Percentiles rank a stretch among this genome's conserved stretches.
These are phyloP conservation scores for Penicillium chermesinum DNA, from an alignment of 495 filamentous ascomycete species.

Conservation along the genomic window DNA sequence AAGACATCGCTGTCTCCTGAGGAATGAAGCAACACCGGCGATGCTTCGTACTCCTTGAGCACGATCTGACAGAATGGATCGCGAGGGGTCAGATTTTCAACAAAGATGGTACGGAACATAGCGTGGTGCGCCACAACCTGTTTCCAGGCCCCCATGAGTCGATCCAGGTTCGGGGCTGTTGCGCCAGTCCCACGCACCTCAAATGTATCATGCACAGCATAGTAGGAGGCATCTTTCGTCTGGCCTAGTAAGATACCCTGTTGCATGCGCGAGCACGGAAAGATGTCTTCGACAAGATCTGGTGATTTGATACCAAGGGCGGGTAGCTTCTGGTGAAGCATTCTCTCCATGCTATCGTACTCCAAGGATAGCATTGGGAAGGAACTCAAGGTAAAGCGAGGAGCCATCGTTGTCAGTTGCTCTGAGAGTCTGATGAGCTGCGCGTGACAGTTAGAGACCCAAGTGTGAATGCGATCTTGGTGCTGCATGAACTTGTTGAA, in stretches of 20 bases:
- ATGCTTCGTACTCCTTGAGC: conserved; percentile 33
- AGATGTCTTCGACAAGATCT: conserved; percentile 53
- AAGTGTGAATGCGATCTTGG: conserved; percentile 50
- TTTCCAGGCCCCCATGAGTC: conserved; percentile 44
- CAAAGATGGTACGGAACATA: conserved; percentile 49
- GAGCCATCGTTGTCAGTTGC: conserved; percentile 42
- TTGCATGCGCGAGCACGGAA: conserved; percentile 64
- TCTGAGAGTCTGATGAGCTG: conserved; percentile 48
- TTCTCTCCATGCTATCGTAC: conserved; percentile 49
- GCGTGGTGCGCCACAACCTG: conserved; percentile 45
- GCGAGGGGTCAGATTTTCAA: conserved; percentile 39
- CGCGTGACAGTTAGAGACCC: conserved; percentile 56
- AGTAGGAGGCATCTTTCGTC: conserved; percentile 50
- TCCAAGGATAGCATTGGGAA: conserved; percentile 59
- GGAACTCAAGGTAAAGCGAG: conserved; percentile 54
- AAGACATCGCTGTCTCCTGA: conserved; percentile 27
- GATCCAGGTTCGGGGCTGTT: conserved; percentile 27
- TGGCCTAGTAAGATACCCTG: conserved; percentile 61
- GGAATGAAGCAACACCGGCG: conserved; percentile 33
- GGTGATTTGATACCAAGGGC: conserved; percentile 41
- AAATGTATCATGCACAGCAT: conserved; percentile 57
- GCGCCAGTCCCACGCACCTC: conserved; percentile 41
- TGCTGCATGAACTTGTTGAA: conserved; percentile 58
- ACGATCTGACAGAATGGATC: conserved; percentile 49
- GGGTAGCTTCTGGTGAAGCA: conserved; percentile 42